These are phyloP conservation scores for Loxodes magnus DNA, from an alignment of 73 alveolate genomes.

Conservation along the genomic window DNA sequence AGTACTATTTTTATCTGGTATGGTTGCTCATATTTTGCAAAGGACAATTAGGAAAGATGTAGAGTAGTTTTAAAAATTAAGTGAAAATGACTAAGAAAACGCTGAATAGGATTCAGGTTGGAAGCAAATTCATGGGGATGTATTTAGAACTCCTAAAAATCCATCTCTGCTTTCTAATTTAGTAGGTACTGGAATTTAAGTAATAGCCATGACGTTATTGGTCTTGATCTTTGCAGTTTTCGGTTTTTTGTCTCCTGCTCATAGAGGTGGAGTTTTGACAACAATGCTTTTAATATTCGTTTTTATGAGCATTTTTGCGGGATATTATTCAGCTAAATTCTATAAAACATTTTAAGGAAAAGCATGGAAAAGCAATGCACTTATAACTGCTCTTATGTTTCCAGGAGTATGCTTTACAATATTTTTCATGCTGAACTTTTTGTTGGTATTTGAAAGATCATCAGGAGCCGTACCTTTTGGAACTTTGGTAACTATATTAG, in stretches of 20 bases:
- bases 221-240: slow-evolving; percentile 17
- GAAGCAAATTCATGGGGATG: slow-evolving; percentile 35
- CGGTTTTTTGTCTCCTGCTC: slow-evolving; percentile 35
- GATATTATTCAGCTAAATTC: slow-evolving; percentile 18
- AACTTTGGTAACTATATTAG: slow-evolving; percentile 11
- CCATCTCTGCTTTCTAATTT: slow-evolving; percentile 12
- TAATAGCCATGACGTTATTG: slow-evolving; percentile 9
- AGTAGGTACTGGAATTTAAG: slow-evolving; percentile 25
- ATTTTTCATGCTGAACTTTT: slow-evolving; percentile 10
- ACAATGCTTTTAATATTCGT: slow-evolving; percentile 15
- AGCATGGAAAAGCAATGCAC: slow-evolving; percentile 23
- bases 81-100: not conserved
- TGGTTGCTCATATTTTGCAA: not conserved
- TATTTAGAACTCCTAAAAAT: slow-evolving; percentile 22
- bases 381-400: slow-evolving; percentile 20
- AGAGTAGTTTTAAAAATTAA: not conserved
- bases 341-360: slow-evolving; percentile 25
- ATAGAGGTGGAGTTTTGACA: slow-evolving; percentile 25
- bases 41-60: slow-evolving; percentile 1
- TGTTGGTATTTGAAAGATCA: slow-evolving; percentile 14
- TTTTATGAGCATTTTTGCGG: slow-evolving; percentile 24
- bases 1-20: slow-evolving; percentile 3
- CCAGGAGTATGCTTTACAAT: slow-evolving; percentile 18
- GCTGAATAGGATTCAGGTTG: slow-evolving; percentile 30
- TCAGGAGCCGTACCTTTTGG: slow-evolving; percentile 17